Evolutionary conservation across 257 asterid species (phyloP).

Genomic region (Solanum tacnaense): DNA sequence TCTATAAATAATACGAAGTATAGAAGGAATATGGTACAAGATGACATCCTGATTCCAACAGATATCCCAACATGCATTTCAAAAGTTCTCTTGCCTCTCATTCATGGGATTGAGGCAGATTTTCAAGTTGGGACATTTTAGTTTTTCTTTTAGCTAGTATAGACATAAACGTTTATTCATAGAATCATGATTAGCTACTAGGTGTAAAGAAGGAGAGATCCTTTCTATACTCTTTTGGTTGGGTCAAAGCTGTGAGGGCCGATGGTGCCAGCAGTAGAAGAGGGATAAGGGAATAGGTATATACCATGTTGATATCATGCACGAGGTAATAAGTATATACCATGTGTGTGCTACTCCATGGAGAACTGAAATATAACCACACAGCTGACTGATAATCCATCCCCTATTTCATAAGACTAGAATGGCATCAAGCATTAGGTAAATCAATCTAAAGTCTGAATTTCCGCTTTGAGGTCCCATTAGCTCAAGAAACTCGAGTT

Average conservation of each 20-base stretch:
- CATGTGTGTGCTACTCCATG: neutral
- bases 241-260: neutral
- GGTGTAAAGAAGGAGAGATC: neutral
- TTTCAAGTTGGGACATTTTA: neutral
- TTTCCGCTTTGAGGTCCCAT: neutral
- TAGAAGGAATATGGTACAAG: no score
- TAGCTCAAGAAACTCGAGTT: neutral
- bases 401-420: neutral
- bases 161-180: neutral
- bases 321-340: neutral
- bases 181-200: neutral
- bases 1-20: no score
- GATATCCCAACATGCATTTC: neutral
- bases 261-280: neutral
- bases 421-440: neutral
- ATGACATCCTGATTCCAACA: neutral
- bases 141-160: neutral
- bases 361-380: neutral
- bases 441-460: neutral
- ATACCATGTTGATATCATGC: neutral
- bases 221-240: neutral
- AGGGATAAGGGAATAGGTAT: neutral
- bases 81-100: neutral
- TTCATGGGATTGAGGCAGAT: neutral
- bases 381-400: neutral